Conservation (phyloP, 73 alveolate species). For the Uronychia binucleata region DNA sequence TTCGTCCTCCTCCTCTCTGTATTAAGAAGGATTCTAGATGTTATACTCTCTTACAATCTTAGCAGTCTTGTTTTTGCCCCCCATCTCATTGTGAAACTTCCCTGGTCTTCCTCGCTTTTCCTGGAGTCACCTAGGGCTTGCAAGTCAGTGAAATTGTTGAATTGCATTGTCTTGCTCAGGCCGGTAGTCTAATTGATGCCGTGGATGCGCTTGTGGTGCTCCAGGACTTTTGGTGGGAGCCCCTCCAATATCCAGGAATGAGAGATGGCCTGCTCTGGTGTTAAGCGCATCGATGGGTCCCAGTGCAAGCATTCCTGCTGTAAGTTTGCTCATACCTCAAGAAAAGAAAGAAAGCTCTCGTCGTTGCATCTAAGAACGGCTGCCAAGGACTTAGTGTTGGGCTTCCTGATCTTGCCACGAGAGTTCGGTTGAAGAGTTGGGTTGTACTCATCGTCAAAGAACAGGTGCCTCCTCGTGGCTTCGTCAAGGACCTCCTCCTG, state of each 20-base stretch:
- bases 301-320: conserved; percentile 76
- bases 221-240: conserved; percentile 45
- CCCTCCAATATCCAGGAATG: conserved; percentile 67
- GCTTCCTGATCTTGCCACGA: conserved; percentile 75
- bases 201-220: conserved; percentile 38
- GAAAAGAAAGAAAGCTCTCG: conserved; percentile 23
- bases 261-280: conserved; percentile 75
- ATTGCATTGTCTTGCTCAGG: no score
- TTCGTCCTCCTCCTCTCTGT: no score
- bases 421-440: conserved; percentile 66
- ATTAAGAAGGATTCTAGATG: no score
- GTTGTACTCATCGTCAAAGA: conserved; percentile 13
- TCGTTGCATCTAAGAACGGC: conserved; percentile 70
- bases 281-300: conserved; percentile 79
- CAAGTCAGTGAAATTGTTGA: no score
- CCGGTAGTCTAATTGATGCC: no score
- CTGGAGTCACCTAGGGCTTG: no score
- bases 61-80: no score
- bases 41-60: no score
- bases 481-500: conserved; percentile 45
- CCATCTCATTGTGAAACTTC: no score
- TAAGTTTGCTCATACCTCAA: conserved; percentile 59
- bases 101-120: no score
- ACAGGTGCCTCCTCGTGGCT: conserved; percentile 45
- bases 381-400: conserved; percentile 69